These are phyloP conservation scores for Coix lacrymajobi DNA, from an alignment of 176 grass and related monocot genomes.

Conservation along the genomic window DNA sequence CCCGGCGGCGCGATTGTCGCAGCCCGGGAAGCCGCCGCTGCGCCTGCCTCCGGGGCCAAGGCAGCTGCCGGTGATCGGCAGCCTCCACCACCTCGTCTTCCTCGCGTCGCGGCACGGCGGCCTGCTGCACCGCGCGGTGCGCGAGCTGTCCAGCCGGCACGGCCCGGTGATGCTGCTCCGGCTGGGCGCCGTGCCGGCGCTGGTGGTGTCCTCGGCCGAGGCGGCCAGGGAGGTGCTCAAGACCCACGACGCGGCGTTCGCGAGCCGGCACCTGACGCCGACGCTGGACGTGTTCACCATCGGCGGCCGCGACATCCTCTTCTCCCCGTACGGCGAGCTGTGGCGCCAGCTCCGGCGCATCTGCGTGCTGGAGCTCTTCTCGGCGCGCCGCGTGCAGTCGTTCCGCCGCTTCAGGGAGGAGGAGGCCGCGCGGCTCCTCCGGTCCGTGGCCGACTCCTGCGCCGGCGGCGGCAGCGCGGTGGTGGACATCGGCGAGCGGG, in stretches of 20 bases:
- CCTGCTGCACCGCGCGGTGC: background rate
- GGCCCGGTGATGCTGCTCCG: constrained; percentile 38
- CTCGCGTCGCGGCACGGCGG: background rate
- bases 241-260: constrained; percentile 24
- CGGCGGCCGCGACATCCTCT: constrained; percentile 10
- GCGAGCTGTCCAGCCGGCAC: background rate
- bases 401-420: constrained; percentile 21
- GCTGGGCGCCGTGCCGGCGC: constrained; percentile 17
- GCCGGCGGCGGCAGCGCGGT: background rate
- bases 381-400: constrained; percentile 20
- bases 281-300: background rate
- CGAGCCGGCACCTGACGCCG: constrained; percentile 15
- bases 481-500: background rate
- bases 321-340: constrained; percentile 39
- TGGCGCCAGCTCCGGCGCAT: constrained; percentile 31
- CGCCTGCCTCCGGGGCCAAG: constrained; percentile 12
- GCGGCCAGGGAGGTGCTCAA: constrained; percentile 23
- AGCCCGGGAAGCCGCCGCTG: background rate
- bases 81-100: constrained; percentile 34
- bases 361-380: constrained; percentile 38
- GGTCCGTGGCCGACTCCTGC: background rate
- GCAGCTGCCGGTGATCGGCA: constrained; percentile 29
- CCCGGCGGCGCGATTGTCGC: background rate
- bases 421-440: constrained; percentile 1
- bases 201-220: constrained; percentile 31